A percentile compares a stretch with the other conserved stretches of the same genome.
These are phyloP conservation scores for Amylocarpus encephaloides DNA, from an alignment of 2,329 filamentous ascomycete species.

Conservation along the genomic window DNA sequence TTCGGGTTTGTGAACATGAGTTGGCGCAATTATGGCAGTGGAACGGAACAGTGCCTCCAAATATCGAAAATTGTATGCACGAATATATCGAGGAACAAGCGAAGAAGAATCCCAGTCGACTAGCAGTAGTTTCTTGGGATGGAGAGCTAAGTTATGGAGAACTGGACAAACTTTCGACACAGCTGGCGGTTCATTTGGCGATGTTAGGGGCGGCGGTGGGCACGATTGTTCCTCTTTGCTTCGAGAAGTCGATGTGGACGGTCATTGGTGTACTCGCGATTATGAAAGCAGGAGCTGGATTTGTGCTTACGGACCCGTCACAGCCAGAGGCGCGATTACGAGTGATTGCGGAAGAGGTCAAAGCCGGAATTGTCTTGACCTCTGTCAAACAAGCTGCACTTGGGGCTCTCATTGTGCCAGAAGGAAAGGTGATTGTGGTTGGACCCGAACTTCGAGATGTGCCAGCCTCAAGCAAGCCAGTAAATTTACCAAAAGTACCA, in stretches of 20 bases:
- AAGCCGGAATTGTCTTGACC: neutral
- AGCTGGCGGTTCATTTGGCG: constrained; percentile 15
- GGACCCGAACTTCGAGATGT: neutral
- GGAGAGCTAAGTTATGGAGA: constrained; percentile 27
- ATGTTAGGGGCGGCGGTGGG: constrained; percentile 15
- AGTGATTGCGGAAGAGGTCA: constrained; percentile 1
- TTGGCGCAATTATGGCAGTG: constrained; percentile 41
- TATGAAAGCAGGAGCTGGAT: constrained; percentile 22
- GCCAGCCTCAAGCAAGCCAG: neutral
- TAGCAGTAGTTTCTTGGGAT: constrained; percentile 31
- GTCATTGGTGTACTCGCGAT: constrained; percentile 22
- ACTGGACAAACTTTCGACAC: constrained; percentile 22
- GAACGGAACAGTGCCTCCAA: constrained; percentile 40
- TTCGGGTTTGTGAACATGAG: constrained; percentile 35
- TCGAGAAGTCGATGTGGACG: constrained; percentile 24
- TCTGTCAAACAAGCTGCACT: constrained; percentile 1
- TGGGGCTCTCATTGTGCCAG: neutral
- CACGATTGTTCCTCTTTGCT: constrained; percentile 19
- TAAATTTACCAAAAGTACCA: neutral
- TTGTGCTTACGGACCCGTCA: constrained; percentile 27
- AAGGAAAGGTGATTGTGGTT: neutral
- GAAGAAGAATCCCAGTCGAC: constrained; percentile 29
- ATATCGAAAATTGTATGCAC: constrained; percentile 41
- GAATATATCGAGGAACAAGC: constrained; percentile 39
- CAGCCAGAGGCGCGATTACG: constrained; percentile 21